Base-by-base conservation (phyloP, 1,284 basidiomycete species). In the Laetiporus sulphureus region DNA sequence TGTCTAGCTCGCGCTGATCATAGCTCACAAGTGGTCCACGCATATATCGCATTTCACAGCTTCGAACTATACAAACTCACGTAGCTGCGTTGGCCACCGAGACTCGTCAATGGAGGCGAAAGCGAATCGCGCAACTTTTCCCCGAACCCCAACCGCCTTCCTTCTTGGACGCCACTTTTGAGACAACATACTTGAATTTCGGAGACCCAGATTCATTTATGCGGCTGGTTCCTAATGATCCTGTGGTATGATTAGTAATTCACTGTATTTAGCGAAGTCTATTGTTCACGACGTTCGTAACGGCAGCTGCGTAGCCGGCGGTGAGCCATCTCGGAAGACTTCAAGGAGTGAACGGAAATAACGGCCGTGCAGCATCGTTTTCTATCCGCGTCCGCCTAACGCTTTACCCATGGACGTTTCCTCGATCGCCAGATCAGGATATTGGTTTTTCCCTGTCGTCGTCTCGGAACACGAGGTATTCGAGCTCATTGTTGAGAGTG, bases 381-480 rank as follows among this genome's bases (percentile, higher is more conserved):
- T 56, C 37, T 25, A 55, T 4, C 46, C 50, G 15, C 48, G 54
- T 10, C 59, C 57, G 3, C 58, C 59, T 8, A 36, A 29, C 21
- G 51, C 43, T 23, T 42, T 60, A 27, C 58, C 59, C 5, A 38
- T 60, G 2, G 51, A 41, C 18, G 44, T 62, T 3, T 41, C 45
- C 8, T 27, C 40, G 5, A 44, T 37, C 33, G 54, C 46, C 13
- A 47, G 53, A 36, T 36, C 51, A 3, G 60, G 60, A 10, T 60
- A 58, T 38, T 62, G 60, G 58, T 62, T 59, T 30, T 45, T 45
- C 32, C 55, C 55, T 5, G 27, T 42, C 13, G 37, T 39, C 20
- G 32, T 37, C 4, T 35, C 43, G 1, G 38, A 40, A 16, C 21
- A 41, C 7, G 16, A 19, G 3, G 42, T 42, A 4, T 56, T 60